These are phyloP conservation scores for Emmonsiellopsis sp. DNA, from an alignment of 2,329 filamentous ascomycete genomes.

Conservation along the genomic window DNA sequence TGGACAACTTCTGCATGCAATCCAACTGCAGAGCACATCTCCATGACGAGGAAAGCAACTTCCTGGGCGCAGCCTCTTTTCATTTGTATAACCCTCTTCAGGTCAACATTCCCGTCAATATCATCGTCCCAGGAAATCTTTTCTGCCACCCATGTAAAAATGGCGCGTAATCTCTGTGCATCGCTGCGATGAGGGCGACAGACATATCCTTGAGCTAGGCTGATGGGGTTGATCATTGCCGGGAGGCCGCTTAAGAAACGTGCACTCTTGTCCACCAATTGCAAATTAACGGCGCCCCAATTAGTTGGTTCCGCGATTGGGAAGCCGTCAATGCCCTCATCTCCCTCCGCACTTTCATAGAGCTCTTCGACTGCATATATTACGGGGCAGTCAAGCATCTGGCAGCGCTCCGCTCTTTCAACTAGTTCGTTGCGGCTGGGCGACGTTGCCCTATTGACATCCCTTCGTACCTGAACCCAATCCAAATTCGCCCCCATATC, in stretches of 20 bases:
- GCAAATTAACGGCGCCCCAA: slow-evolving; percentile 69
- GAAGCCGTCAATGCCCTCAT: slow-evolving; percentile 77
- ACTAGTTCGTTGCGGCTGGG: slow-evolving; percentile 77
- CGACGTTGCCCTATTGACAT: slow-evolving; percentile 92
- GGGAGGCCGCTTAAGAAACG: slow-evolving; percentile 80
- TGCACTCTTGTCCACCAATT: slow-evolving; percentile 88
- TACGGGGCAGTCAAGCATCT: slow-evolving; percentile 87
- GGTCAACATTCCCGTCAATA: slow-evolving; percentile 67
- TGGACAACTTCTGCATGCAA: slow-evolving; percentile 78
- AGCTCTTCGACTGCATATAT: slow-evolving; percentile 85
- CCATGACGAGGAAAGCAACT: slow-evolving; percentile 74
- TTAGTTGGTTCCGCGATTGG: slow-evolving; percentile 75
- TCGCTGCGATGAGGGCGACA: slow-evolving; percentile 92
- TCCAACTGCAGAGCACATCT: slow-evolving; percentile 89
- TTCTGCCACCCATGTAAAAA: slow-evolving; percentile 97
- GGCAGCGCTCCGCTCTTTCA: slow-evolving; percentile 78
- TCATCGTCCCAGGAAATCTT: slow-evolving; percentile 94
- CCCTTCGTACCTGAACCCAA: slow-evolving; percentile 95
- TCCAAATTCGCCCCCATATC: slow-evolving; percentile 63
- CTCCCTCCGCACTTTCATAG: slow-evolving; percentile 73
- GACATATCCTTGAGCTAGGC: slow-evolving; percentile 80
- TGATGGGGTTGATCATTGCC: slow-evolving; percentile 68
- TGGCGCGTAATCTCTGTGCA: slow-evolving; percentile 82
- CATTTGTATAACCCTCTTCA: slow-evolving; percentile 70
- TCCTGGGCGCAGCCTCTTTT: slow-evolving; percentile 81